Percentiles rank a stretch among this genome's conserved stretches.
Evolutionary conservation across 2,329 filamentous ascomycete species (phyloP).

Genomic region (Pseudocercospora ulei): DNA sequence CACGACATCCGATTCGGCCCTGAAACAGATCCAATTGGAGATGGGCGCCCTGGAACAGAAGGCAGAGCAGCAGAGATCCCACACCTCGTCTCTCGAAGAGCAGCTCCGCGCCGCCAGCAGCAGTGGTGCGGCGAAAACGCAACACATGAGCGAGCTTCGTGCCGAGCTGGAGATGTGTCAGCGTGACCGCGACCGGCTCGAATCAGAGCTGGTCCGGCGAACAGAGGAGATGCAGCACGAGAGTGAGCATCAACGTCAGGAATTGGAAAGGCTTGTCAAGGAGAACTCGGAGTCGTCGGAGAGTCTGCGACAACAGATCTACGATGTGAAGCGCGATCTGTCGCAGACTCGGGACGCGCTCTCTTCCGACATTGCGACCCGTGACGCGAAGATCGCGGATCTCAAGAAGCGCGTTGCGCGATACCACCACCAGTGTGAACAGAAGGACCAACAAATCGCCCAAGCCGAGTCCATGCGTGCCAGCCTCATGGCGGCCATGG

Average conservation of each 20-base stretch:
- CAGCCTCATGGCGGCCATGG: slow-evolving; percentile 36
- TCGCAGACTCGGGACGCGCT: slow-evolving; percentile 4
- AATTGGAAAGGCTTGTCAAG: background rate
- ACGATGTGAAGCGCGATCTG: slow-evolving; percentile 6
- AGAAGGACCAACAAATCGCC: slow-evolving; percentile 34
- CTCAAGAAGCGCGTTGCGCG: slow-evolving; percentile 27
- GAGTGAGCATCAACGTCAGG: slow-evolving; percentile 24
- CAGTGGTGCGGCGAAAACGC: slow-evolving; percentile 13
- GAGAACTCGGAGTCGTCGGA: slow-evolving; percentile 6
- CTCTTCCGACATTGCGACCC: slow-evolving; percentile 10
- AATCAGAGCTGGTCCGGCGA: slow-evolving; percentile 23
- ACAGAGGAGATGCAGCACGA: slow-evolving; percentile 37
- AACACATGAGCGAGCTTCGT: slow-evolving; percentile 10
- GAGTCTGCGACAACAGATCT: background rate
- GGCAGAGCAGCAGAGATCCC: slow-evolving; percentile 4
- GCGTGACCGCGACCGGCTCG: slow-evolving; percentile 6
- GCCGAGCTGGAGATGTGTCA: slow-evolving; percentile 19
- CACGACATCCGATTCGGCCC: background rate
- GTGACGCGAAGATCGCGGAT: slow-evolving; percentile 21
- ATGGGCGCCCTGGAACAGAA: slow-evolving; percentile 2
- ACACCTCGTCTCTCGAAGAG: slow-evolving; percentile 15
- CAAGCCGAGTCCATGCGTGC: slow-evolving; percentile 35
- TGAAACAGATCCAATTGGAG: slow-evolving; percentile 8
- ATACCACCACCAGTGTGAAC: slow-evolving; percentile 30
- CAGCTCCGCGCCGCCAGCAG: slow-evolving; percentile 14